Percentiles rank a stretch among this genome's conserved stretches.
Conservation (phyloP, 148 eudicot species). For the Cornus controversa region DNA sequence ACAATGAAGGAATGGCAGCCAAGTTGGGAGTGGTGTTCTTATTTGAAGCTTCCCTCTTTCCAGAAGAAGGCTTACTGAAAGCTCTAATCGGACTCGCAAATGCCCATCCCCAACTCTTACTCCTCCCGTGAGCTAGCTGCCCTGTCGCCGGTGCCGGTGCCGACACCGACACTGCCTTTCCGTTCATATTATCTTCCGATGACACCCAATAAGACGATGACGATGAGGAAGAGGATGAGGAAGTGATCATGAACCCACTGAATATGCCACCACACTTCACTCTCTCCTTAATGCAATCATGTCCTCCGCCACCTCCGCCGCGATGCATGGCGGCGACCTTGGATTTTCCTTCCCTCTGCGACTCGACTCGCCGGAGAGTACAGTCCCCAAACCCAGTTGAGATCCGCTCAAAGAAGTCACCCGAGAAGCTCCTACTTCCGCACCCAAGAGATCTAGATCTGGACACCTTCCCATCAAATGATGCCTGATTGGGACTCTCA, state of each 20-base stretch:
- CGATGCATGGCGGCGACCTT: conserved; percentile 22
- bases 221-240: conserved; percentile 57
- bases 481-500: conserved; percentile 50
- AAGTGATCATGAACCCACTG: conserved; percentile 65
- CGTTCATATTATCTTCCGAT: conserved; percentile 18
- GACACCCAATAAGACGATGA: conserved; percentile 48
- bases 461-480: conserved; percentile 61
- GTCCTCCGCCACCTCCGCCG: conserved; percentile 16
- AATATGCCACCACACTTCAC: conserved; percentile 82
- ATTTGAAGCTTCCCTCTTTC: conserved; percentile 20
- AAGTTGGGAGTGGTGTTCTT: conserved; percentile 42
- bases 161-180: not conserved
- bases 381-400: conserved; percentile 93
- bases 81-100: conserved; percentile 83
- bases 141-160: conserved; percentile 23
- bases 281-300: conserved; percentile 48
- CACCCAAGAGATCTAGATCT: conserved; percentile 97
- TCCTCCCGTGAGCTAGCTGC: conserved; percentile 45
- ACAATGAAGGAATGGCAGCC: conserved; percentile 72
- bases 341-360: conserved; percentile 60
- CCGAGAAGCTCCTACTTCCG: conserved; percentile 87
- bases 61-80: conserved; percentile 40
- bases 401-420: conserved; percentile 79
- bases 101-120: conserved; percentile 87
- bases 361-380: conserved; percentile 82